phyloP scores from a whole-genome alignment of 2,329 filamentous ascomycete species.

The Neonectria neomacrospora region DNA sequence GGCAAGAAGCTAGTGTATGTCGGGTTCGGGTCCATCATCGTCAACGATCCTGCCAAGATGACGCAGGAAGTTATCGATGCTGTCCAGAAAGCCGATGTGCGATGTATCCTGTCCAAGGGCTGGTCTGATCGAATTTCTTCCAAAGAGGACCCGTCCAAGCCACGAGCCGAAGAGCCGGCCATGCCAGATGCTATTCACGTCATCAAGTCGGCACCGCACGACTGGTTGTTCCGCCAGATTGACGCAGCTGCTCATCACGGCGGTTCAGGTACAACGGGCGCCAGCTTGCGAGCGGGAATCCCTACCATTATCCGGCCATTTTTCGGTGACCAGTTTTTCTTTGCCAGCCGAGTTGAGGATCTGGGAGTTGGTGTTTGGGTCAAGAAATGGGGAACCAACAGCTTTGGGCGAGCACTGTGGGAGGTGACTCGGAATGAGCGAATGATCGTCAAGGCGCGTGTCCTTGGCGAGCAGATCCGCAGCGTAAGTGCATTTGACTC shows the following conservation, averaged over 20 bases:
- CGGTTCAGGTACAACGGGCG: conserved; percentile 93
- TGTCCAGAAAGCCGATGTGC: conserved; percentile 89
- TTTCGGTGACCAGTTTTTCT: conserved; percentile 98
- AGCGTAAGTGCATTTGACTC: conserved; percentile 65
- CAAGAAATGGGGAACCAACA: conserved; percentile 87
- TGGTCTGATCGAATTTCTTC: conserved; percentile 85
- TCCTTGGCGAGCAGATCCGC: conserved; percentile 87
- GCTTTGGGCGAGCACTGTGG: conserved; percentile 89
- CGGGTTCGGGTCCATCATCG: conserved; percentile 95
- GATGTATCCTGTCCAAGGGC: conserved; percentile 94
- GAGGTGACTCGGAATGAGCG: conserved; percentile 89
- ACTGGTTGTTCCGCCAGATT: conserved; percentile 95
- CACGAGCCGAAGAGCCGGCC: conserved; percentile 70
- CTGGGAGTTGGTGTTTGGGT: conserved; percentile 91
- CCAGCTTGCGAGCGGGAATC: conserved; percentile 88
- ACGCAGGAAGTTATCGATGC: conserved; percentile 94
- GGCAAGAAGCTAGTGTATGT: conserved; percentile 95
- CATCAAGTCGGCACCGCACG: conserved; percentile 92
- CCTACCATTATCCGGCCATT: conserved; percentile 97
- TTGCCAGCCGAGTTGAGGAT: conserved; percentile 88
- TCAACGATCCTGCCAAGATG: conserved; percentile 87
- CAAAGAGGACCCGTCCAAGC: conserved; percentile 56
- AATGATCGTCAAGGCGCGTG: conserved; percentile 87
- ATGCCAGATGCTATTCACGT: conserved; percentile 83
- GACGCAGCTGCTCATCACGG: conserved; percentile 96